Conservation (phyloP, 2,329 filamentous ascomycete genomes). For the Pseudogymnoascus pannorum region DNA sequence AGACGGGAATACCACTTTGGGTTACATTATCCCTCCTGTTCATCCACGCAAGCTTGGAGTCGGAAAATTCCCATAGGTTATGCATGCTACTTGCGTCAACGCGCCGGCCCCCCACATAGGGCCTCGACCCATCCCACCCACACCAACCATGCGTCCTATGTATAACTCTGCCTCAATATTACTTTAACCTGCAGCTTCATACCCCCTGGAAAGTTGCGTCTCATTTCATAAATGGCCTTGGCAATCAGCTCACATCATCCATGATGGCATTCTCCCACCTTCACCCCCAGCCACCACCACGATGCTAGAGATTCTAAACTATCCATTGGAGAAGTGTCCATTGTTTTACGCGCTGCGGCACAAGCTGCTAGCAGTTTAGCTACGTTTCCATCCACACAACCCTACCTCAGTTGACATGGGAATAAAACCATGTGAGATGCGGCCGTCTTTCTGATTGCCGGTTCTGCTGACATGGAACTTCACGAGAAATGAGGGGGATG, state of each 20-base stretch:
- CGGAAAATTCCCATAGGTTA: background rate
- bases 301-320: background rate
- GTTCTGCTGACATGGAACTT: background rate
- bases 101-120: background rate
- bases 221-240: background rate
- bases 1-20: background rate
- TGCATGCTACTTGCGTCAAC: background rate
- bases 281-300: background rate
- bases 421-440: background rate
- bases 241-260: background rate
- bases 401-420: background rate
- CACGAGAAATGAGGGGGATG: background rate
- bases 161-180: background rate
- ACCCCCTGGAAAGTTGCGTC: background rate
- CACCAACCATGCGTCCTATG: background rate
- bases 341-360: background rate
- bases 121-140: background rate
- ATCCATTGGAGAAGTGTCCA: background rate
- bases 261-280: background rate
- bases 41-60: background rate
- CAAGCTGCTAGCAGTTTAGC: background rate
- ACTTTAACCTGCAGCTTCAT: background rate
- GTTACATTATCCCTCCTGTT: background rate
- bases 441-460: background rate
- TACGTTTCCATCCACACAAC: background rate